Percentiles rank a stretch among this genome's conserved stretches.
Conservation (phyloP, 495 filamentous ascomycete genomes). For the Talaromyces nanjingensis region DNA sequence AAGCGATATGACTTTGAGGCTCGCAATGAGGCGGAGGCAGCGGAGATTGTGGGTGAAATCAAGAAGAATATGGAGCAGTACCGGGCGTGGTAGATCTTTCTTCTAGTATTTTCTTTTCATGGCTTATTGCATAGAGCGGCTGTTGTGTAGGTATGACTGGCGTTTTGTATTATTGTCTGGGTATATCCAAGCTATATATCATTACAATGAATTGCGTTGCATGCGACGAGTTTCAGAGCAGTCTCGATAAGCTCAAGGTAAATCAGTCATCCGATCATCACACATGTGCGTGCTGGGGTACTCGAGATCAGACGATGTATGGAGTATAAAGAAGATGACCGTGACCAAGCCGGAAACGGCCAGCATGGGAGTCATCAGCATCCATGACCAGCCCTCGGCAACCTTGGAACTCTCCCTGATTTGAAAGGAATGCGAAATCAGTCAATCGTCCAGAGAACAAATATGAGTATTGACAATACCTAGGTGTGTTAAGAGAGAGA, state of each 20-base stretch:
- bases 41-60: conserved; percentile 83
- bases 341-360: background rate
- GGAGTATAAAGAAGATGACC: background rate
- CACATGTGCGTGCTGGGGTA: background rate
- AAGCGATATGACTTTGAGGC: conserved; percentile 98
- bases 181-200: background rate
- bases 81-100: conserved; percentile 24
- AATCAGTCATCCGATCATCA: background rate
- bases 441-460: too few relatives aligned
- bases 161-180: conserved; percentile 6
- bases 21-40: conserved; percentile 67
- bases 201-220: background rate
- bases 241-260: background rate
- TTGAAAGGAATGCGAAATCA: too few relatives aligned
- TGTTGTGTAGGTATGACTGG: background rate
- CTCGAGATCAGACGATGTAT: background rate
- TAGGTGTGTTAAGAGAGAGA: background rate
- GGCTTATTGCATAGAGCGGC: background rate
- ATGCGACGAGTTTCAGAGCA: background rate
- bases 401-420: background rate
- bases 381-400: background rate
- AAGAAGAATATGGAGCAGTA: conserved; percentile 54
- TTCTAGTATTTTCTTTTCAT: conserved; percentile 5
- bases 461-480: too few relatives aligned
- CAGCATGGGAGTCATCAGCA: background rate